These are phyloP conservation scores for Lepidium africanum DNA, from an alignment of 345 rosid species.

Conservation along the genomic window DNA sequence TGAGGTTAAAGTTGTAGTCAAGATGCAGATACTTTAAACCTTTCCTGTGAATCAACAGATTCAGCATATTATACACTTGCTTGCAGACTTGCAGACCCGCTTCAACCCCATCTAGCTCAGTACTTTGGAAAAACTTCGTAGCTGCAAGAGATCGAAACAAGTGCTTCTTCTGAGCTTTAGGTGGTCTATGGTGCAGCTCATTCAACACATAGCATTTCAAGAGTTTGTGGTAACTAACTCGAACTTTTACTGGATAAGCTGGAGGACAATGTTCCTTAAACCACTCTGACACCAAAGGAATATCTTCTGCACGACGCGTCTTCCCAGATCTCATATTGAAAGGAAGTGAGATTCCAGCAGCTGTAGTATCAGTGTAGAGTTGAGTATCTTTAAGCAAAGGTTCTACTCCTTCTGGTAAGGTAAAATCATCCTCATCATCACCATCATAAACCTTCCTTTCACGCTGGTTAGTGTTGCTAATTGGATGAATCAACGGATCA, in stretches of 20 bases:
- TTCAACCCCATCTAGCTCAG: slow-evolving; percentile 99
- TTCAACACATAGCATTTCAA: slow-evolving; percentile 93
- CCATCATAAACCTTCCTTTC: slow-evolving; percentile 70
- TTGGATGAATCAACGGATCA: slow-evolving; percentile 94
- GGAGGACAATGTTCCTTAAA: slow-evolving; percentile 99
- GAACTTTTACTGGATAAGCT: slow-evolving; percentile 92
- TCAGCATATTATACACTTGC: slow-evolving; percentile 98
- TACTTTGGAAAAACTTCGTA: slow-evolving; percentile 94
- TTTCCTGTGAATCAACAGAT: slow-evolving; percentile 90
- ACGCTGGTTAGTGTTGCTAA: slow-evolving; percentile 64
- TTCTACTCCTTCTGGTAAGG: slow-evolving; percentile 84
- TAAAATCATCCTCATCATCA: slow-evolving; percentile 76
- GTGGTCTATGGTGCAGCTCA: slow-evolving; percentile 98
- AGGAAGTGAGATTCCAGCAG: slow-evolving; percentile 94
- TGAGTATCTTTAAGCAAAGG: slow-evolving; percentile 77
- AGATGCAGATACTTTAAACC: slow-evolving; percentile 88
- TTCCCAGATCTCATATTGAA: slow-evolving; percentile 98
- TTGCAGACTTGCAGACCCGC: slow-evolving; percentile 98
- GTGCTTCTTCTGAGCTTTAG: slow-evolving; percentile 99
- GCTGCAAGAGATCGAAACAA: slow-evolving; percentile 93
- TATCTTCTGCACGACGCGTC: slow-evolving; percentile 90
- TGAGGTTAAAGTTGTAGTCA: slow-evolving; percentile 92
- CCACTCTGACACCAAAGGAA: slow-evolving; percentile 98
- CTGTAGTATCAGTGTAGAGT: slow-evolving; percentile 93
- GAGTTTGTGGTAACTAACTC: slow-evolving; percentile 95